Base-by-base conservation (phyloP, 169 alveolate genomes). In the Eimeria sp. region DNA sequence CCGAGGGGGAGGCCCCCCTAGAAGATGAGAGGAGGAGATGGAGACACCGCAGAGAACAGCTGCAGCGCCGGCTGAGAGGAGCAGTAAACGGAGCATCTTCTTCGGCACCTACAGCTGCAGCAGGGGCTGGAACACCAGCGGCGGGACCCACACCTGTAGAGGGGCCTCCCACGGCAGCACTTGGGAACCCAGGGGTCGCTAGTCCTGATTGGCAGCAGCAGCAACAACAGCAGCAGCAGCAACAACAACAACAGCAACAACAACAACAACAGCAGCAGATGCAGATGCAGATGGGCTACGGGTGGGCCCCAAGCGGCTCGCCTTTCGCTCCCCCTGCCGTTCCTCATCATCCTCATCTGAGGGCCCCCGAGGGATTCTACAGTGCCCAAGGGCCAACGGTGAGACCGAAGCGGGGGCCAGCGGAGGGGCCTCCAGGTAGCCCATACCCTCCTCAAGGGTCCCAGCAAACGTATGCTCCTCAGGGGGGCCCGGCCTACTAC, bases 41-140 rank as follows among this genome's bases (percentile, higher is more conserved):
- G 89, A 78, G 45, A 22, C 89, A 78, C 89, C 89, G 89, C 89
- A 43, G 89, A 78, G 89, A 78, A 45, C 67, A 78, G 89, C 89
- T 78, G 67, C 89, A 78, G 43, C 89, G 89, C 70, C 27, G 89
- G 40, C 67, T 78, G 89, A 49, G 89, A 49, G 89, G 89, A 6
- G 89, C 89, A 27, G 65, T 67, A 5, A 78, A 78, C 67, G 89
- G 89, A 10, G 11, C 67, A 7, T 40, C 89, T n/a, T 10, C 89
- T 1, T 11, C 65, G 4, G 67, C 63, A 4, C 18, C 89, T 73
- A 54, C 57, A 3, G 83, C 83, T 1, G 83, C 57, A 16, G 83
- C 57, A 73, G 89, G 43, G 6, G 75, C 20, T 4, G 75, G 43
- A n/a, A 40, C 89, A 47, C 22, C 89, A 54, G 61, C 61, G 16